These are phyloP conservation scores for Termitomyces titanicus DNA, from an alignment of 768 basidiomycete genomes.

Conservation along the genomic window DNA sequence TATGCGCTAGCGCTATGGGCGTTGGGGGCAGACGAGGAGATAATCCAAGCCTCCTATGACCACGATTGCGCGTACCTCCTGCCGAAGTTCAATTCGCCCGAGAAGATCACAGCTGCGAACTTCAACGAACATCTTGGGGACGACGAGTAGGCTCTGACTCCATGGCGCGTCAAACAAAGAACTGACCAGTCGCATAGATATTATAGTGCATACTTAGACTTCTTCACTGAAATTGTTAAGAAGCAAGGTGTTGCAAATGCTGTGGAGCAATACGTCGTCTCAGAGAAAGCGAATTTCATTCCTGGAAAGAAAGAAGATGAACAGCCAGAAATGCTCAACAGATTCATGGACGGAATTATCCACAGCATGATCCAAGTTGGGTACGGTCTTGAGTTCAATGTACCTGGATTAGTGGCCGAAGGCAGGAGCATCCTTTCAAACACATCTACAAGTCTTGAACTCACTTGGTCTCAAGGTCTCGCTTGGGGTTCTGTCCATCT, in stretches of 20 bases:
- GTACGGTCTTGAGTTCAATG: conserved; percentile 57
- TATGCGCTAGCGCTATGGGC: conserved; percentile 22
- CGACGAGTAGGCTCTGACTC: conserved; percentile 33
- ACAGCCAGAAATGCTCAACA: conserved; percentile 42
- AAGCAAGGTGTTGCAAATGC: conserved; percentile 35
- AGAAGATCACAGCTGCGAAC: conserved; percentile 39
- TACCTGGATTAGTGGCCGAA: conserved; percentile 59
- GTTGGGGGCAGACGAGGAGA: conserved; percentile 17
- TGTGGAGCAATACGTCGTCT: conserved; percentile 57
- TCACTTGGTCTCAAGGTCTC: conserved; percentile 41
- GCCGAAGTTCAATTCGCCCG: conserved; percentile 35
- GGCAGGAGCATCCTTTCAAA: conserved; percentile 31
- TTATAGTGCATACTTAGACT: conserved; percentile 50
- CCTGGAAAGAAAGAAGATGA: conserved; percentile 19
- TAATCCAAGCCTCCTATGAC: conserved; percentile 33
- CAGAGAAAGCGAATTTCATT: conserved; percentile 40
- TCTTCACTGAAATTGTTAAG: conserved; percentile 38
- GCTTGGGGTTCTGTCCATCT: conserved; percentile 51
- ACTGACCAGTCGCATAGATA: conserved; percentile 31
- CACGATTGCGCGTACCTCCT: conserved; percentile 26
- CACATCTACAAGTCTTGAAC: neutral
- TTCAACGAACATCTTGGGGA: conserved; percentile 54
- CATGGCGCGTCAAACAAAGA: no score
- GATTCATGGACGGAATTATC: conserved; percentile 52
- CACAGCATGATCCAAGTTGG: conserved; percentile 67